Evolutionary conservation across 345 rosid species (phyloP).

Genomic region (Syzygium aromaticum): DNA sequence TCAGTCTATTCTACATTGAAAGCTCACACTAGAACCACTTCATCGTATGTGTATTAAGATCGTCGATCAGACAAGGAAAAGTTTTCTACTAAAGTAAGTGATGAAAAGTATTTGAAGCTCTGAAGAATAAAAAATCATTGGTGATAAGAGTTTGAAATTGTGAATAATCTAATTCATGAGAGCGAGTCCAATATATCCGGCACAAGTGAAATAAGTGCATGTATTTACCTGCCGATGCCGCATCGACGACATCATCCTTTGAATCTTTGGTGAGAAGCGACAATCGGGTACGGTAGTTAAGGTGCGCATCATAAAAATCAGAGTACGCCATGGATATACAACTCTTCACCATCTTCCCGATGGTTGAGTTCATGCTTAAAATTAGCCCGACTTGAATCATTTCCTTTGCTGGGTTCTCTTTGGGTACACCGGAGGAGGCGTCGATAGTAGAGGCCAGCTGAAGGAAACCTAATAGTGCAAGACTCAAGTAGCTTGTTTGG

Average conservation of each 20-base stretch:
- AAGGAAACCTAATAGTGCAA: background rate
- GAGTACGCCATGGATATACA: background rate
- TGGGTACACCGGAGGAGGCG: background rate
- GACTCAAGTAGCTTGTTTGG: background rate
- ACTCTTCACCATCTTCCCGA: background rate
- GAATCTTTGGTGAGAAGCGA: background rate
- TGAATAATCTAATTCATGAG: background rate
- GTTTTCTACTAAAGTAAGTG: background rate
- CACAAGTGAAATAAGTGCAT: background rate
- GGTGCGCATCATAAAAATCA: background rate
- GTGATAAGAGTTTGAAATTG: background rate
- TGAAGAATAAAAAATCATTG: background rate
- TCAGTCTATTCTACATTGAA: too few relatives aligned
- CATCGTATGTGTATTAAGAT: too few relatives aligned
- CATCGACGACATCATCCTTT: background rate
- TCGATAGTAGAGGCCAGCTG: background rate
- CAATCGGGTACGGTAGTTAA: background rate
- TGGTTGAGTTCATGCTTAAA: background rate
- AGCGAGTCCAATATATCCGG: background rate
- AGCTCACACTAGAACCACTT: too few relatives aligned
- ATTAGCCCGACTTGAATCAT: conserved; percentile 6
- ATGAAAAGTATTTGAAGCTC: background rate
- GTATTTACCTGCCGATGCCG: background rate
- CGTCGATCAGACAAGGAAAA: too few relatives aligned
- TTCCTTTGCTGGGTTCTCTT: background rate